Evolutionary conservation across 208 protist species (phyloP), one percentile per base, ranked within the genome.

Genomic region (Leishmania gerbilli): DNA sequence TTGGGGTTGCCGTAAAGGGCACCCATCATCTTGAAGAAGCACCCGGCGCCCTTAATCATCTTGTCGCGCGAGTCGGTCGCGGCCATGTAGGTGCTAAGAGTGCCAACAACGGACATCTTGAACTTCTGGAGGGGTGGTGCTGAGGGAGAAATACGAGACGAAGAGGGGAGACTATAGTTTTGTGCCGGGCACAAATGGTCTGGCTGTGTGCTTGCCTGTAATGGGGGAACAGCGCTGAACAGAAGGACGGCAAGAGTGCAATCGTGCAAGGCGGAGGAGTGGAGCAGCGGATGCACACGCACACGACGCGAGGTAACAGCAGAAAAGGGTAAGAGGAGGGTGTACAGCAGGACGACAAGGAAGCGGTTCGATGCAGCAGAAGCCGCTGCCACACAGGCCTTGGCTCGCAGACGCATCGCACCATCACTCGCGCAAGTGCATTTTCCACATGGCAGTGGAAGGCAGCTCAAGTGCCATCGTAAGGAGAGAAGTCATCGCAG

Each of bases 51-150:
- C 78, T 95, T 96, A 69, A 96, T 82, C 47, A 96, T 80, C 86
- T 97, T 97, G 69, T 97, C 92, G 37, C 83, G 88, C 24, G 91
- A 87, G 80, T 96, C 91, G n/a, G 84, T 90, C 51, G 84, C 82
- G 47, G 87, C 80, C 51, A 97, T 74, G 85, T 84, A 95, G 47
- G 80, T 86, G 68, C 83, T 79, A 17, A 91, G 71, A 45, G 92
- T 84, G 19, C 89, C 82, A 67, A 86, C 78, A 49, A 79, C 77
- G 31, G 82, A 85, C 84, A 76, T 89, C 19, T 72, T 79, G 34
- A 69, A 79, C 5, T 37, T 64, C 49, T 31, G 80, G 3, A 24
- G 55, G 79, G 72, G 40, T 37, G 51, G 55, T 53, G 56, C 1
- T n/a, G 56, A 71, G 49, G 27, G 67, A 68, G 76, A 34, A 80